These are phyloP conservation scores for Lachancea meyersii DNA, from an alignment of 805 yeast genomes.

Conservation along the genomic window DNA sequence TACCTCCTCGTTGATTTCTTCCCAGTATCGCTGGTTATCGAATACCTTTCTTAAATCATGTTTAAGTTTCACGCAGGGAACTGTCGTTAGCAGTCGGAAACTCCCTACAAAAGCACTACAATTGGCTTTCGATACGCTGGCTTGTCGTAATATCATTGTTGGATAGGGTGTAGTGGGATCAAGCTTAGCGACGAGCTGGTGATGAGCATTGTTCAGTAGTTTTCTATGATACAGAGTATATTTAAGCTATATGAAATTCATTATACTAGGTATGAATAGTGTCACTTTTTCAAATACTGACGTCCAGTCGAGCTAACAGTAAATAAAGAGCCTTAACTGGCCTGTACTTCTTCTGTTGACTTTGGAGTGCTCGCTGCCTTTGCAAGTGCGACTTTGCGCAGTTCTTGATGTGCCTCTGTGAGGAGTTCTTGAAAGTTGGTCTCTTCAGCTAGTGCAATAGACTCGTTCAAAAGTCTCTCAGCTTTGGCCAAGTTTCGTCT, in stretches of 20 bases:
- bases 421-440: slow-evolving; percentile 59
- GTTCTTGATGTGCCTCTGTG: slow-evolving; percentile 59
- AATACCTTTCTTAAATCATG: slow-evolving; percentile 37
- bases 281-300: not conserved
- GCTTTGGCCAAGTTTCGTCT: slow-evolving; percentile 51
- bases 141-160: not conserved
- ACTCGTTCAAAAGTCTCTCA: slow-evolving; percentile 54
- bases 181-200: no score
- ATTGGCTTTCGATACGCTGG: not conserved
- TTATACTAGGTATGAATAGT: not conserved
- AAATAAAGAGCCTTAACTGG: not conserved
- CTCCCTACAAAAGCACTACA: not conserved
- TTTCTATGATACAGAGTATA: not conserved
- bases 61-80: not conserved
- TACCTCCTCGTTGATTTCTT: slow-evolving; percentile 38
- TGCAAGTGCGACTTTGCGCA: slow-evolving; percentile 43
- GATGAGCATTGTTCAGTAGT: not conserved
- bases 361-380: slow-evolving; percentile 5
- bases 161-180: no score
- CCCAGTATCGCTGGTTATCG: slow-evolving; percentile 57
- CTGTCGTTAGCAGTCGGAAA: not conserved
- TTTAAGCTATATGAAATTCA: not conserved
- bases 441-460: slow-evolving; percentile 63
- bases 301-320: not conserved
- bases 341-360: not conserved